Evolutionary conservation across 2,329 filamentous ascomycete species (phyloP).

Genomic region (Botrytis pseudocinerea): DNA sequence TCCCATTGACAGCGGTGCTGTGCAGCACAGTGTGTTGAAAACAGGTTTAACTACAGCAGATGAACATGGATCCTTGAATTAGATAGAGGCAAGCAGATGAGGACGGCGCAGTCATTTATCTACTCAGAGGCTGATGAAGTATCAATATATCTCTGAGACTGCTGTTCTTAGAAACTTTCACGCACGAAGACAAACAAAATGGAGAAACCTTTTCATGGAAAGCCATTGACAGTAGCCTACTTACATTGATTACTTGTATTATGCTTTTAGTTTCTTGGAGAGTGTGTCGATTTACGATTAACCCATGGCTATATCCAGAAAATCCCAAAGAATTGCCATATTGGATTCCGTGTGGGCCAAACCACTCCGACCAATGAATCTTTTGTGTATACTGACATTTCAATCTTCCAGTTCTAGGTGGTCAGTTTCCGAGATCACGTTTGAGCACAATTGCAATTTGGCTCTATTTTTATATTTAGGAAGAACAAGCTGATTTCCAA

Average conservation of each 20-base stretch:
- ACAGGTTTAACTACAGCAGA: background rate
- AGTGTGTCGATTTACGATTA: background rate
- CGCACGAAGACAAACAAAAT: background rate
- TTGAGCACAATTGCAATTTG: background rate
- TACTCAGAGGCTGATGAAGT: background rate
- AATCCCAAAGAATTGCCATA: background rate
- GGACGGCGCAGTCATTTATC: background rate
- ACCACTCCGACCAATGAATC: background rate
- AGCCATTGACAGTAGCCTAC: background rate
- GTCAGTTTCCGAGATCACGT: background rate
- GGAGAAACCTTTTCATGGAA: background rate
- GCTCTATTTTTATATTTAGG: background rate
- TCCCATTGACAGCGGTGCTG: background rate
- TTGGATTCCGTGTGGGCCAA: background rate
- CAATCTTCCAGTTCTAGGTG: background rate
- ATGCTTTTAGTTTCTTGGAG: background rate
- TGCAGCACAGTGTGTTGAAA: background rate
- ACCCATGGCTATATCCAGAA: background rate
- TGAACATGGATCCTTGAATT: background rate
- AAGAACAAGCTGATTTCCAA: background rate
- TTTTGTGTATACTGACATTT: background rate
- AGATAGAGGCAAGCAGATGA: background rate
- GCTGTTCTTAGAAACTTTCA: background rate
- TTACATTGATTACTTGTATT: background rate
- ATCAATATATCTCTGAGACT: background rate